A percentile compares a stretch with the other conserved stretches of the same genome.
Conservation (phyloP, 1,284 basidiomycete genomes). For the Puccinia sorghi region DNA sequence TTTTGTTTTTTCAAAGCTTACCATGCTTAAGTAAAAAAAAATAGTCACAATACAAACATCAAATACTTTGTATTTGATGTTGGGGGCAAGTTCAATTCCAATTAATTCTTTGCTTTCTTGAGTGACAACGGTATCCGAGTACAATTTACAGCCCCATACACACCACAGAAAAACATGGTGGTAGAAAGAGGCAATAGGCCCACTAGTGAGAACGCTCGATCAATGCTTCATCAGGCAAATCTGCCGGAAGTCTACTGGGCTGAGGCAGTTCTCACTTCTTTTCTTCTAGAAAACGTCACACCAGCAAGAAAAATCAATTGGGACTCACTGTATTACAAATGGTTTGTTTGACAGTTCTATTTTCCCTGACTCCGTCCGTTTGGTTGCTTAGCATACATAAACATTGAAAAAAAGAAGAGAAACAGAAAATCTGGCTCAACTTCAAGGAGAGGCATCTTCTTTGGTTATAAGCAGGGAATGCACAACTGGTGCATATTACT, state of each 20-base stretch:
- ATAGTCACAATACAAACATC: background rate
- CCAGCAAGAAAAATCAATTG: slow-evolving; percentile 25
- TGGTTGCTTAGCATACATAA: slow-evolving; percentile 16
- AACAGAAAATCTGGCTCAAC: slow-evolving; percentile 21
- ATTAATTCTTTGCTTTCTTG: background rate
- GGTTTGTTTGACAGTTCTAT: background rate
- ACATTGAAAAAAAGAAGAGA: background rate
- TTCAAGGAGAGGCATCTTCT: background rate
- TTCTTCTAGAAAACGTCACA: slow-evolving; percentile 59
- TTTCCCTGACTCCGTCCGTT: background rate
- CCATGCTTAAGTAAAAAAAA: background rate
- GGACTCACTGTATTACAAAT: background rate
- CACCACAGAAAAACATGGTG: slow-evolving; percentile 12
- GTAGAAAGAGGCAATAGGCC: slow-evolving; percentile 7
- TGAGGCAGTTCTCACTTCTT: slow-evolving; percentile 56
- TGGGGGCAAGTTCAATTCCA: background rate
- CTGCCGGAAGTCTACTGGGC: slow-evolving; percentile 54
- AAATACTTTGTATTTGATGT: background rate
- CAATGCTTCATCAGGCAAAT: slow-evolving; percentile 13
- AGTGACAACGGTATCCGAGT: slow-evolving; percentile 3
- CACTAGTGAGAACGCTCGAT: background rate
- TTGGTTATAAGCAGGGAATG: background rate
- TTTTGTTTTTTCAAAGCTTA: background rate
- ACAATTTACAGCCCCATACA: slow-evolving; percentile 6
- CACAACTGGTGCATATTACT: slow-evolving; percentile 5